Percentiles rank a stretch among this genome's conserved stretches.
Conservation (phyloP, 108 stramenopile species). For the Poteriospumella lacustris region DNA sequence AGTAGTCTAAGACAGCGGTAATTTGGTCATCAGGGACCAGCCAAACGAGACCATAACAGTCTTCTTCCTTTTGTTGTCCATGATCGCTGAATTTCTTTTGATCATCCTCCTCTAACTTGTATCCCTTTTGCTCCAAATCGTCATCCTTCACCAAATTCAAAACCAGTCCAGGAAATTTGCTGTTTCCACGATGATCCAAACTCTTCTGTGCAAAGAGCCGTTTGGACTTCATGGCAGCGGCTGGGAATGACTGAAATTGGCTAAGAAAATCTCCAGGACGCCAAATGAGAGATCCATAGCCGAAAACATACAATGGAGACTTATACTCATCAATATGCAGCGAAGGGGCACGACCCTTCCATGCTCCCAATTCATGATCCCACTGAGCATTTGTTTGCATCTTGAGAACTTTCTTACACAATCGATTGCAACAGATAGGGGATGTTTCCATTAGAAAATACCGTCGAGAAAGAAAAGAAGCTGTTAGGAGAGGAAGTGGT, state of each 20-base stretch:
- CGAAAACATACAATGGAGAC: conserved; percentile 25
- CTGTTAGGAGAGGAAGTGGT: too few species aligned
- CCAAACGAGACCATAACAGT: conserved; percentile 3
- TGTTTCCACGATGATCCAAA: conserved; percentile 24
- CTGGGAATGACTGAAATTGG: neutral
- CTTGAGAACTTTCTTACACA: too few species aligned
- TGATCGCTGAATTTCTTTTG: neutral
- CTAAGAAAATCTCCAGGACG: neutral
- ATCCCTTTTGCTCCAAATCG: neutral
- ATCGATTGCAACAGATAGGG: too few species aligned
- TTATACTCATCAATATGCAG: neutral
- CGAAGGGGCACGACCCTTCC: neutral
- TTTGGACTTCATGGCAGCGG: neutral
- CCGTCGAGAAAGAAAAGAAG: too few species aligned
- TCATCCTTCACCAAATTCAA: conserved; percentile 1
- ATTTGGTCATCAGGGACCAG: neutral
- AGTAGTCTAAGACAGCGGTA: neutral
- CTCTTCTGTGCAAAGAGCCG: conserved; percentile 29
- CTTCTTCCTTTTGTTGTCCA: neutral
- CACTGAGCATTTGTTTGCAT: too few species aligned
- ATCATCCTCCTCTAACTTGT: neutral
- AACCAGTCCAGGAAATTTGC: conserved; percentile 13
- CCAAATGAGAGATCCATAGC: conserved; percentile 34
- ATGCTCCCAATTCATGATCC: conserved; percentile 19
- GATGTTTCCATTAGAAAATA: too few species aligned